Evolutionary conservation across 2,329 filamentous ascomycete genomes (phyloP), one percentile per base, ranked within the genome.

Genomic region (Xylogone sp.): DNA sequence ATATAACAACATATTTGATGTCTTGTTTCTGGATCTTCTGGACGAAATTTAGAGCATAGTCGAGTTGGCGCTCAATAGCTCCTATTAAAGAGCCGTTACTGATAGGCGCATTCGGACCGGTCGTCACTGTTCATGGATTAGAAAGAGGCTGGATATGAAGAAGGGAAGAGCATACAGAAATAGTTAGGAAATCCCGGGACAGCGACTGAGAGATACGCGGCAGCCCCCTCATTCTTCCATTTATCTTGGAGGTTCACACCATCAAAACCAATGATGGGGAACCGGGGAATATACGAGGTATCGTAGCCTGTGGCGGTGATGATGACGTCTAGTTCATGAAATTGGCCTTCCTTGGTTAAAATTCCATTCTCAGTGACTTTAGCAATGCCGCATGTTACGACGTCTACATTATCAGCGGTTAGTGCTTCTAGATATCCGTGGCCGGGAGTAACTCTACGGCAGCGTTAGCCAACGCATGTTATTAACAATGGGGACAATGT

Each of bases 341-440:
- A 55, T 12, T 47, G 48, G 2, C 60, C 64, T 22, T 61, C 60
- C 1, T 49, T 53, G 1, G 67, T 60, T 34, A 65, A 46, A 9
- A 71, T 56, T 2, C 68, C 66, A 2, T 54, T 63, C 44, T 62
- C 56, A 1, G 67, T 70, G 44, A 71, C 48, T 55, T 70, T 68
- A 21, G 74, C 64, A 42, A 76, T 64, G 56, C 77, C 77, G 56
- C 79, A 75, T 61, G 13, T 49, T 27, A 16, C 59, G 49, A n/a
- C 71, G 65, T 59, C n/a, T 58, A 45, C 39, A 65, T 61, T 6
- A 66, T 61, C 27, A 68, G 52, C 16, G 63, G 55, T 18, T 65
- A 61, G 22, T 2, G 66, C 59, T 20, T 69, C 66, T 45, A 68
- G 63, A 51, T 69, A 69, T 24, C 64, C 62, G 2, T 67, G 62